Percentiles rank a stretch among this genome's conserved stretches.
These are phyloP conservation scores for Cylindrotheca closterium DNA, from an alignment of 108 stramenopile genomes.

Conservation along the genomic window DNA sequence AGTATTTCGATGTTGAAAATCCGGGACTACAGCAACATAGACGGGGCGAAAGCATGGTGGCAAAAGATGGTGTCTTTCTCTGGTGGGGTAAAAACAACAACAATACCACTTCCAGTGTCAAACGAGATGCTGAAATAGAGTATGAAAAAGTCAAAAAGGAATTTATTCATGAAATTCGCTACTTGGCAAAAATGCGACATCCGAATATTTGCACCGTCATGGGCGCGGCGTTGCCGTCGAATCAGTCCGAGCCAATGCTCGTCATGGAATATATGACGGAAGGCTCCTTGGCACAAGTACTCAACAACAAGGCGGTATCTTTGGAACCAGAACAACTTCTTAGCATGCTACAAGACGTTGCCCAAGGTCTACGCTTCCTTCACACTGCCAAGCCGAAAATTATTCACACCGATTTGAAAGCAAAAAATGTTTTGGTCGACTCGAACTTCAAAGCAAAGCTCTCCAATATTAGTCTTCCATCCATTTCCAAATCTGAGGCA, in stretches of 20 bases:
- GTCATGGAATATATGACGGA: conserved; percentile 51
- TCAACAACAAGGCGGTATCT: conserved; percentile 52
- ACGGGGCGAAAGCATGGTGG: too few species aligned
- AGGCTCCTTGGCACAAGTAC: conserved; percentile 54
- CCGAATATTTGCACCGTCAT: conserved; percentile 67
- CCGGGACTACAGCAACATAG: too few species aligned
- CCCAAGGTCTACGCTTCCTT: conserved; percentile 59
- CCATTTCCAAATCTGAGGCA: conserved; percentile 17
- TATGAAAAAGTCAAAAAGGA: conserved; percentile 26
- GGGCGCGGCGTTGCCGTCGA: conserved; percentile 42
- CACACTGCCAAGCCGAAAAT: conserved; percentile 60
- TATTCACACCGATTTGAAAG: conserved; percentile 62
- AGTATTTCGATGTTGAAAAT: too few species aligned
- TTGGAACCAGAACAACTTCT: conserved; percentile 51
- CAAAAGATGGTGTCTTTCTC: too few species aligned
- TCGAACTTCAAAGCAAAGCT: conserved; percentile 55
- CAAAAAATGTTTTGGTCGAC: conserved; percentile 62
- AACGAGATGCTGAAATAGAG: too few species aligned
- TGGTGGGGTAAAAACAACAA: too few species aligned
- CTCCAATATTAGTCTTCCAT: conserved; percentile 54
- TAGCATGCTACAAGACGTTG: conserved; percentile 55
- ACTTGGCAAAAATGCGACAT: conserved; percentile 52
- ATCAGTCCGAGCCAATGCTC: conserved; percentile 52
- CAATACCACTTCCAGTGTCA: too few species aligned
- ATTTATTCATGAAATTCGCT: conserved; percentile 34